Base-by-base conservation (phyloP, 2,329 filamentous ascomycete genomes). In the Leptodontidium sp. region DNA sequence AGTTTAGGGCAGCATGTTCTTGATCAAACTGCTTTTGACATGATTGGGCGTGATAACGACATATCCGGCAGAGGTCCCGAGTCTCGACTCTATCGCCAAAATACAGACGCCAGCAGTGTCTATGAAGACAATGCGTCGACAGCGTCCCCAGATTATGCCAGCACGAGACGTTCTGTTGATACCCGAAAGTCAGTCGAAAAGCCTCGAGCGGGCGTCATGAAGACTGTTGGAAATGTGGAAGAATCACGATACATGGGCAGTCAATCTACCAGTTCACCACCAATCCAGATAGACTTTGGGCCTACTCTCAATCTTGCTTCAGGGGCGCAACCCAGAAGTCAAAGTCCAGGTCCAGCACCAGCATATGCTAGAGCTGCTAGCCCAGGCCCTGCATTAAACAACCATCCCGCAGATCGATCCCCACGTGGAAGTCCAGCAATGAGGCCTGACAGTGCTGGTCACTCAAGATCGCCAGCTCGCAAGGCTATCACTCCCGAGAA, bases 261-360 rank as follows among this genome's bases (percentile, higher is more conserved):
- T 15, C 62, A 59, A n/a, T 50, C 65, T 52, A 43, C 61, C 26
- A 57, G 40, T 43, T 65, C 57, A n/a, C 63, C 72, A 32, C 71
- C 68, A 40, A 89, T 97, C 69, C 93, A 86, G 4, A 87, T 97
- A 71, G 90, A 98, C 78, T 98, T 98, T 80, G 95, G 95, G 0
- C 93, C 91, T 6, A 97, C 94, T 0, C 82, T 93, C 74, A 90
- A 91, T 69, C 72, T 75, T 55, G 70, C 75, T 57, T 70, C 75
- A 7, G 70, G 72, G 35, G 59, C 65, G n/a, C 58, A 61, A 32
- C 63, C 67, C 4, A 69, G 71, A 68, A 65, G 68, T 57, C 73
- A 69, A 26, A 76, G 72, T 69, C 75, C 76, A 80, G 94, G 94
- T 0, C 93, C 90, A 5, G 96, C 93, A 2, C 70, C 73, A 58